Base-by-base conservation (phyloP, 1,139 yeast species). In the Taiozyma onychis region DNA sequence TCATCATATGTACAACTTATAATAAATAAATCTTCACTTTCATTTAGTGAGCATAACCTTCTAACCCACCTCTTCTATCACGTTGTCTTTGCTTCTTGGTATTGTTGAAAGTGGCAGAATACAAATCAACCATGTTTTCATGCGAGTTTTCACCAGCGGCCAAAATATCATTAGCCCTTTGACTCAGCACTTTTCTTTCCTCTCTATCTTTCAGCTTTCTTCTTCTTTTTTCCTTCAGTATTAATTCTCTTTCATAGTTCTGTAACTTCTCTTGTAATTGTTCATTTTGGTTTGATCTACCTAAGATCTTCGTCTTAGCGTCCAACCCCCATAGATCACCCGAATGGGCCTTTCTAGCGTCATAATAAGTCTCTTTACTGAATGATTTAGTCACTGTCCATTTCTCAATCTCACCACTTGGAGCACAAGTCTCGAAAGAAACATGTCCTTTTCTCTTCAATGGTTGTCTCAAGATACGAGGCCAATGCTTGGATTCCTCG, bases 251-350 rank as follows among this genome's bases (percentile, higher is more conserved):
- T 57, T 58, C 58, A 39, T 54, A 57, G 43, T 65, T 66, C 47
- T 65, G 65, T 28, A 67, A 46, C 48, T 61, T 58, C 39, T 60
- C 62, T 5, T 60, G 58, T 28, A 66, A 57, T 2, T 45, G 52
- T 3, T 62, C 60, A 43, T 66, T 66, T 27, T 65, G 57, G 43
- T 63, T 63, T 10, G 65, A 65, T 49, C 62, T 63, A 10, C 67
- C 63, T 30, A 52, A 44, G 5, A 72, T 65, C 13, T 76, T 81
- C 9, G 84, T 76, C 69, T 91, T 91, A 44, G 85, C 86, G 28
- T 81, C 93, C 49, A 88, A 71, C 0, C 86, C 85, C 98, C 98
- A 93, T 50, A 85, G 69, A 64, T 93, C 99, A n/a, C 97, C 97
- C 62, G 82, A 79, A 39, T 69, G 71, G 0, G 88, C 80, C 65